A percentile compares a stretch with the other conserved stretches of the same genome.
phyloP scores from a whole-genome alignment of 1,284 basidiomycete species.

The Ustilago nuda region DNA sequence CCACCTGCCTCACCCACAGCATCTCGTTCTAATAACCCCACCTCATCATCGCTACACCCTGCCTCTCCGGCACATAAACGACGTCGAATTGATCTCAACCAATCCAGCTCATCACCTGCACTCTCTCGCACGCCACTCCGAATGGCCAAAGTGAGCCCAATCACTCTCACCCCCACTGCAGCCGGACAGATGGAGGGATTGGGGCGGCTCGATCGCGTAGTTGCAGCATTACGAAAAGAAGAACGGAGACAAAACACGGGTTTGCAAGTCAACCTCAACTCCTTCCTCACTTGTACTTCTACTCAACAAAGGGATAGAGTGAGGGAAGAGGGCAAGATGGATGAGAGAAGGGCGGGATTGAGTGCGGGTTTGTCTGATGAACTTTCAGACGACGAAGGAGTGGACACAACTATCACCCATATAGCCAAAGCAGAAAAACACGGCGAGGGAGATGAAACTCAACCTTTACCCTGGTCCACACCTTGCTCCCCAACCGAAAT shows the following conservation, averaged over 20 bases:
- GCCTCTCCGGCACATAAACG: constrained; percentile 6
- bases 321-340: not conserved
- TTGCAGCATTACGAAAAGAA: constrained; percentile 27
- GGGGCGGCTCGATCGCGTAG: constrained; percentile 23
- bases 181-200: not conserved
- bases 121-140: not conserved
- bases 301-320: not conserved
- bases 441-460: constrained; percentile 21
- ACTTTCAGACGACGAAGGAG: constrained; percentile 30
- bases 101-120: not conserved
- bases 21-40: not conserved
- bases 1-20: not conserved
- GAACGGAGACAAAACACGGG: constrained; percentile 29
- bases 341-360: constrained; percentile 6
- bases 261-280: constrained; percentile 28
- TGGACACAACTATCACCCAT: not conserved
- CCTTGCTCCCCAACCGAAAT: constrained; percentile 4
- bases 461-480: constrained; percentile 28
- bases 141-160: constrained; percentile 16
- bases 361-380: constrained; percentile 25
- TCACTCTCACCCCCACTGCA: constrained; percentile 19
- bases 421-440: not conserved
- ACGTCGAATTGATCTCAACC: not conserved
- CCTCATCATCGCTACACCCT: not conserved
- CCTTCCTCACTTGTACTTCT: constrained; percentile 3